Evolutionary conservation across 371 early-diverging fungal genomes (phyloP), one percentile per base, ranked within the genome.

Genomic region (Apophysomyces variabilis): DNA sequence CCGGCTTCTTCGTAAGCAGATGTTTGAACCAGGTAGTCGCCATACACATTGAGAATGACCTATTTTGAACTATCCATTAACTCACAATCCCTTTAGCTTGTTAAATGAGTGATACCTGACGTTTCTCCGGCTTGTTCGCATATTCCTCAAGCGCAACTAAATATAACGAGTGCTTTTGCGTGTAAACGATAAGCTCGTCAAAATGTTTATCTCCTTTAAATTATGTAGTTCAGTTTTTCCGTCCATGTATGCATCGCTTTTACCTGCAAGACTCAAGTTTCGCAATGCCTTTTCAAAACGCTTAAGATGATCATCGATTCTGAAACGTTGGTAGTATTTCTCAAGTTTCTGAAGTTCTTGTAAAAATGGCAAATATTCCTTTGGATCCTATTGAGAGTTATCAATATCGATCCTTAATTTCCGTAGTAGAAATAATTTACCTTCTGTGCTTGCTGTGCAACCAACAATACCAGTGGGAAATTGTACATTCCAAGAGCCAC

Each of bases 401-500:
- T 61, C 35, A 18, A 26, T 37, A 37, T 26, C 5, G 43, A 32
- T 4, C 35, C 6, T 12, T n/a, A 9, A 56, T 21, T 8, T 7
- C 9, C 39, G 18, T 50, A 21, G 37, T 26, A 62, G 2, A 16
- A 21, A 50, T 50, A 43, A 11, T 9, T 43, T 71, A 73, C 75
- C 79, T 88, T 95, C 66, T 97, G 96, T 16, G 95, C 93, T 70
- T 93, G 92, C 73, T 97, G 96, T 13, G 97, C 98, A 18, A 97
- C 96, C 91, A 95, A 89, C 41, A 97, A 73, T 7, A 95, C 96
- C 60, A 98, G 81, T 13, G 88, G 78, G 71, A 97, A 93, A 67
- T 98, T 95, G 68, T 98, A 98, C 89, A 95, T 89, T 21, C 96
- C 96, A 66, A 98, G 79, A 1, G 97, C 97, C 4, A 95, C 93